Conservation (phyloP, 2,329 filamentous ascomycete genomes). For the Aspergillus calidoustus region DNA sequence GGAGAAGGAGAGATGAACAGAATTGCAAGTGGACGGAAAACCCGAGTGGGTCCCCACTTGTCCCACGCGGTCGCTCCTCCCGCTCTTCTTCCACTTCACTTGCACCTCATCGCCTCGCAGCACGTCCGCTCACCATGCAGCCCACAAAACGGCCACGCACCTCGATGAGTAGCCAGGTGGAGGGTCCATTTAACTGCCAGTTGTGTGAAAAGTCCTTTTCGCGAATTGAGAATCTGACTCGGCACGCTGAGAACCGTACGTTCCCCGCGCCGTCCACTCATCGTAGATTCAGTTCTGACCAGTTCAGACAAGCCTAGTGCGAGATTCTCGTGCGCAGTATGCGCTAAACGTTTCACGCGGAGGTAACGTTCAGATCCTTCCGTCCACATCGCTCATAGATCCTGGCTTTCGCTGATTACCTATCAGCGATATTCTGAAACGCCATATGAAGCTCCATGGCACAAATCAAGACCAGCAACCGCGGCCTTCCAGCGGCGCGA, state of each 20-base stretch:
- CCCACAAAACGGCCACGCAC: not conserved
- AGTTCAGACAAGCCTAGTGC: conserved; percentile 14
- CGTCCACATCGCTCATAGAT: not conserved
- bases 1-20: not conserved
- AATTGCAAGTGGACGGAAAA: too few relatives aligned
- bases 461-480: not conserved
- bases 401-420: not conserved
- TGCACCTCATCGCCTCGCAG: not conserved
- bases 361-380: conserved; percentile 5
- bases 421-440: conserved; percentile 9
- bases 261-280: not conserved
- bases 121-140: not conserved
- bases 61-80: not conserved
- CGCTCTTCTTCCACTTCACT: not conserved
- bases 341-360: conserved; percentile 17
- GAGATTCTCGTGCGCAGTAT: conserved; percentile 13
- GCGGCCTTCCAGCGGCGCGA: too few relatives aligned
- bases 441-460: conserved; percentile 3
- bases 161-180: not conserved
- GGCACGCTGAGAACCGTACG: conserved; percentile 19
- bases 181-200: conserved; percentile 9
- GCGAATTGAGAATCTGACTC: conserved; percentile 19
- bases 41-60: too few relatives aligned
- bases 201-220: conserved; percentile 15
- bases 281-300: not conserved